A percentile compares a stretch with the other conserved stretches of the same genome.
Conservation (phyloP, 2,329 filamentous ascomycete genomes). For the Aspergillus brunneoviolaceus region DNA sequence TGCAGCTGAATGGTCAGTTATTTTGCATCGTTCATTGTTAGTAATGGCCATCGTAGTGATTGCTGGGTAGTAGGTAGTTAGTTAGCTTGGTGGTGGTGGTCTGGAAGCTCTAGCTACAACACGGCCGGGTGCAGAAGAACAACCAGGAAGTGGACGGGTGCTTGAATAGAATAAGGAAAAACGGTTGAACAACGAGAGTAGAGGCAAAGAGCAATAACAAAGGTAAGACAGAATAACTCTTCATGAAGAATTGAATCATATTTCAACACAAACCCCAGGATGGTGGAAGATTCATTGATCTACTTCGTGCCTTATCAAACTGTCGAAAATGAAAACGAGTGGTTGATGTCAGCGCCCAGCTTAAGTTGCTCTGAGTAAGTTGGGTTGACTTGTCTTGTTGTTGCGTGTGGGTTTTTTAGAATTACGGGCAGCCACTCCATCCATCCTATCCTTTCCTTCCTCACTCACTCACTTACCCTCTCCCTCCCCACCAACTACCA, state of each 20-base stretch:
- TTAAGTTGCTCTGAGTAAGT: not conserved
- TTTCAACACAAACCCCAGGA: not conserved
- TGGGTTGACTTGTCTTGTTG: constrained; percentile 5
- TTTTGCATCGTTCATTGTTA: not conserved
- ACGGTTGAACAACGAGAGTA: not conserved
- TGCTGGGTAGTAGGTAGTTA: too few relatives aligned
- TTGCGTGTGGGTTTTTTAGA: constrained; percentile 11
- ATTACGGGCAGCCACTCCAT: constrained; percentile 19
- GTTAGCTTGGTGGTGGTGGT: not conserved
- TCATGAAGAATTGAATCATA: not conserved
- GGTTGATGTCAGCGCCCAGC: constrained; percentile 24
- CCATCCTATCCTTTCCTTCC: not conserved
- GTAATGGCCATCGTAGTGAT: not conserved
- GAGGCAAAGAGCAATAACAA: not conserved
- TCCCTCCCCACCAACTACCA: constrained; percentile 8
- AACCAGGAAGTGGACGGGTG: not conserved
- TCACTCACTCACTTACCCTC: not conserved
- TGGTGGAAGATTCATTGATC: not conserved
- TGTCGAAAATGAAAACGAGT: not conserved
- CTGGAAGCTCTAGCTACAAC: not conserved
- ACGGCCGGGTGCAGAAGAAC: not conserved
- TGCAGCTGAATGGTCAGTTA: not conserved
- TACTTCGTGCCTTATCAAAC: not conserved
- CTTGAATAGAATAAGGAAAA: not conserved
- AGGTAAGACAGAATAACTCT: not conserved